Percentiles rank a stretch among this genome's conserved stretches.
Evolutionary conservation across 768 basidiomycete species (phyloP).

Genomic region (Nevesoporus exiguus): DNA sequence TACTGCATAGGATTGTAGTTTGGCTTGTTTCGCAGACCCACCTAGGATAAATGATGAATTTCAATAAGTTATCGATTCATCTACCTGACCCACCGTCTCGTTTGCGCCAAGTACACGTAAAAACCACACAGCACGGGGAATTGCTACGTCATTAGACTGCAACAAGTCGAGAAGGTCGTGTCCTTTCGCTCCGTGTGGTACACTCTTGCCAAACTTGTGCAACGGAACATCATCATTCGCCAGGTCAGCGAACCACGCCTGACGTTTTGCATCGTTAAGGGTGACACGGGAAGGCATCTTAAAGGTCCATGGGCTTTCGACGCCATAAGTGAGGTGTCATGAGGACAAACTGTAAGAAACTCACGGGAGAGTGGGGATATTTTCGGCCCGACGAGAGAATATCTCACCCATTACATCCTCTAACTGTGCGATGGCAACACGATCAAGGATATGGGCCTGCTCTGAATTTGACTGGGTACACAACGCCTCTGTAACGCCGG

Average conservation of each 20-base stretch:
- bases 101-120: conserved; percentile 83
- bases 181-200: conserved; percentile 84
- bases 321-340: not conserved
- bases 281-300: conserved; percentile 83
- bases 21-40: conserved; percentile 73
- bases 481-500: conserved; percentile 13
- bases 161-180: conserved; percentile 79
- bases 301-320: conserved; percentile 54
- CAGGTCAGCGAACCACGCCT: conserved; percentile 79
- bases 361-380: conserved; percentile 59
- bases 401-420: conserved; percentile 78
- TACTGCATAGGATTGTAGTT: conserved; percentile 81
- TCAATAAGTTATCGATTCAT: not conserved
- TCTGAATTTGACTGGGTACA: conserved; percentile 12
- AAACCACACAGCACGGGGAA: conserved; percentile 84
- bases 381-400: conserved; percentile 59
- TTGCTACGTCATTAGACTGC: conserved; percentile 71
- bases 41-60: conserved; percentile 36
- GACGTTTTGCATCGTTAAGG: conserved; percentile 72
- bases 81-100: conserved; percentile 57
- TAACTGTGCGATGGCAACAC: conserved; percentile 52
- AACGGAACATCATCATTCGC: conserved; percentile 79
- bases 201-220: conserved; percentile 77
- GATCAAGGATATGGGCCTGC: conserved; percentile 48
- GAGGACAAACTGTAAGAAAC: conserved; percentile 22